Percentiles rank a stretch among this genome's conserved stretches.
Evolutionary conservation across 2,329 filamentous ascomycete genomes (phyloP).

Genomic region (Seiridium cupressi): DNA sequence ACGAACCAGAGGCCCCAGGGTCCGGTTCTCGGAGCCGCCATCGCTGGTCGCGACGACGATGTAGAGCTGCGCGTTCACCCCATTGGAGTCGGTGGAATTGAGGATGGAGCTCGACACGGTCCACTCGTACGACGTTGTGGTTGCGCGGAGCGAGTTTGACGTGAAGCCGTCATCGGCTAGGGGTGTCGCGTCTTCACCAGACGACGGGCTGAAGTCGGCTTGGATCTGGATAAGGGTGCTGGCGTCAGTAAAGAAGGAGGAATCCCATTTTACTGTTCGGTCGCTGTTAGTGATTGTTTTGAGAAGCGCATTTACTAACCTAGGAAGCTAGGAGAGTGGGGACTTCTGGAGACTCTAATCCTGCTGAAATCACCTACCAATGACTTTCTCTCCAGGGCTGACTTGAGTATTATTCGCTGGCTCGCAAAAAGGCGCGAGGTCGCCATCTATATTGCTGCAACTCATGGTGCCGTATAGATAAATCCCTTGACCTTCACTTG

Average conservation of each 20-base stretch:
- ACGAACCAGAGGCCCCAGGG: not conserved
- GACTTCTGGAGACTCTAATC: no score
- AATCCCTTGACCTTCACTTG: not conserved
- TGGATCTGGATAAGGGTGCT: conserved; percentile 5
- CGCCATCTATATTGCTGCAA: conserved; percentile 5
- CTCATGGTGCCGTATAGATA: not conserved
- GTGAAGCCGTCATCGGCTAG: not conserved
- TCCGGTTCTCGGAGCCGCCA: not conserved
- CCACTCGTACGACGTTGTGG: conserved; percentile 3
- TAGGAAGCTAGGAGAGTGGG: no score
- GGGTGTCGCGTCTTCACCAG: not conserved
- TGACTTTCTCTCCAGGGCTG: not conserved
- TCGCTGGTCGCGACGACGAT: not conserved
- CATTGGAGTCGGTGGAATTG: not conserved
- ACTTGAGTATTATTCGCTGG: not conserved
- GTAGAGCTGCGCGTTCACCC: conserved; percentile 1
- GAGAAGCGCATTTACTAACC: no score
- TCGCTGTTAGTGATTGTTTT: not conserved
- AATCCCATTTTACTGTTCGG: not conserved
- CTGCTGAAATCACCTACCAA: not conserved
- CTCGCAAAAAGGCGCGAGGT: conserved; percentile 5
- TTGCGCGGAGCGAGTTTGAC: conserved; percentile 3
- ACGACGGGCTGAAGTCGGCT: conserved; percentile 2
- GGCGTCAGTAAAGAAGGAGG: not conserved
- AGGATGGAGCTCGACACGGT: not conserved